Evolutionary conservation across 768 basidiomycete genomes (phyloP), one percentile per base, ranked within the genome.

Genomic region (Mycena rebaudengoi): DNA sequence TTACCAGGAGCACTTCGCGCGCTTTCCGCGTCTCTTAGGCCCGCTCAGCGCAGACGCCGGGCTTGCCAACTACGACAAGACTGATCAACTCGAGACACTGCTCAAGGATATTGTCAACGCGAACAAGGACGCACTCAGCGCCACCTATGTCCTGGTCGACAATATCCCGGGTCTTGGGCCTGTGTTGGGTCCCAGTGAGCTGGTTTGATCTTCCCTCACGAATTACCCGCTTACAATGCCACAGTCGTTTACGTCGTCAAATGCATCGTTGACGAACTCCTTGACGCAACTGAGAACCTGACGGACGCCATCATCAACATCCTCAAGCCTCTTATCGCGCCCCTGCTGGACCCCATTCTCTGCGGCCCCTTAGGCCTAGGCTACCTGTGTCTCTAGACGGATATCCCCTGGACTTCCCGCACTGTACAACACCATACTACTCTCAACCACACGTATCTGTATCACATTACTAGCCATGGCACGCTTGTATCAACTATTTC

Each of bases 201-300:
- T 57, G 48, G 5, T 30, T 63, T 3, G 46, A 48, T 25, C 46
- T 7, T 58, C 46, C 32, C 29, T 35, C 28, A 30, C 62, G 26
- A n/a, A n/a, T 37, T 32, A 51, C 14, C 58, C 49, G 55, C 55
- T 35, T 41, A 61, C 29, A 23, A 25, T 41, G 16, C 39, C 40
- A 1, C 50, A 91, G 90, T 86, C 65, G 76, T 88, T 10, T 86
- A 86, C 62, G 75, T 86, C 11, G 70, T 89, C 72, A 90, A 91
- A 71, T 90, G 90, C 69, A 62, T 85, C 25, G 51, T 90, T 30
- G 87, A 88, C 66, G 75, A 75, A 4, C 53, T 85, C 26, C 74
- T 90, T 39, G 78, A 91, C 67, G 70, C 71, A 6, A 68, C 77
- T 3, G 85, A 88, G 71, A 80, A 87, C 67, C 30, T 84, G 16